Base-by-base conservation (phyloP, 1,284 basidiomycete species). In the Leccinum fallax region DNA sequence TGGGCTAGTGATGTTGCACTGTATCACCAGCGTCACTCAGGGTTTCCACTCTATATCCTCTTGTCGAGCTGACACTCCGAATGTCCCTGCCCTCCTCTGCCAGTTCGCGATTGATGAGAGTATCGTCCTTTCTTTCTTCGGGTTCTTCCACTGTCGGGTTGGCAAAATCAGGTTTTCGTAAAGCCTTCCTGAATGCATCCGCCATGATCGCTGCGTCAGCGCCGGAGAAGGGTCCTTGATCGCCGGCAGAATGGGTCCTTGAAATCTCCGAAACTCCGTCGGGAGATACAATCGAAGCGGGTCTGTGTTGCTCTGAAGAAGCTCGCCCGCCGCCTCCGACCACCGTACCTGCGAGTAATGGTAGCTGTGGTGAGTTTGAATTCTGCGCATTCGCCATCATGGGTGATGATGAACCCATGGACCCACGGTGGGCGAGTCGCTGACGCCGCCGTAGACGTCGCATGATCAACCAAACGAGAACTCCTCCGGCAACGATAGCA, bases 121-220 rank as follows among this genome's bases (percentile, higher is more conserved):
- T 74, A 56, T 80, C 79, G 51, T 81, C 78, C 57, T 76, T 78
- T 58, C 78, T 77, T 38, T 77, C 77, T 24, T 76, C 74, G 40
- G 85, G 88, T 71, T 93, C 91, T 69, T 91, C 89, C 8, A 86
- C 82, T 5, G 86, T 83, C 53, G 80, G 74, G 32, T 76, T 83
- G 13, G 86, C 83, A 73, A 94, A 94, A 70, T 93, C 92, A 4
- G 92, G 92, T 75, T 93, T 93, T 69, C 93, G 82, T 66, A 94
- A 78, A 63, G 89, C 89, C 74, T 90, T 87, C 67, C 92, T 81
- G 78, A 94, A 94, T 5, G 93, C 92, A 76, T 91, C 87, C 32
- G 92, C 92, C 87, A 94, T 93, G 70, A 94, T 91, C 32, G 90
- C 90, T 56, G 92, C 92, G 74, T 94, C 92, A 32, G 89, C 87